Evolutionary conservation across 192 early-diverging fungal genomes (phyloP), one percentile per base, ranked within the genome.

Genomic region (Coemansia sp.): DNA sequence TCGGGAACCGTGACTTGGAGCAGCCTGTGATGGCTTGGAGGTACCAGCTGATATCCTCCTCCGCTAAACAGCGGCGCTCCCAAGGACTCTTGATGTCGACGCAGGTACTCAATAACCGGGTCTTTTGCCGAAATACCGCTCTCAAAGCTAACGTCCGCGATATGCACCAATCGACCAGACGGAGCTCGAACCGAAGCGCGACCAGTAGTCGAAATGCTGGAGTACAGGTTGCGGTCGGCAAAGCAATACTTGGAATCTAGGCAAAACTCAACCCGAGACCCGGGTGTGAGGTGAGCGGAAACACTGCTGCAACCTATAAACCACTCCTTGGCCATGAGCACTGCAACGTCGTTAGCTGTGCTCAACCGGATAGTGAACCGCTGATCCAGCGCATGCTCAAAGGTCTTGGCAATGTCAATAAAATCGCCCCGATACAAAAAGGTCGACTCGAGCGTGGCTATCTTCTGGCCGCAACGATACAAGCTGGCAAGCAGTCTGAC

Each of bases 301-400:
- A 26, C 14, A 13, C 45, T 45, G 3, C 62, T 64, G 16, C 23
- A 23, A 39, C 59, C 57, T 10, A 83, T 75, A 61, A 97, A 86
- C 94, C 94, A 98, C 52, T 87, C 75, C 83, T 95, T 95, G 64
- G 91, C 76, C 71, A 89, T 81, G 45, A 98, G 85, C 28, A 93
- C 89, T 35, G 87, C 87, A 61, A 95, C 75, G 60, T 96, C 95
- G 76, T 92, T 90, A 28, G 75, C 79, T 37, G 86, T 81, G 1
- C 64, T 58, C 11, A 96, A 72, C 42, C 75, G 74, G 38, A 96
- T 82, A 59, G 88, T 66, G 41, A 91, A 83, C n/a, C 86, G 85
- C 34, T 89, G 85, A 59, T 92, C 92, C 4, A 78, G 82, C 33
- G 86, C 87, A 37, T 84, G 82, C 48, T 86, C 85, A 79, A 98